A percentile compares a stretch with the other conserved stretches of the same genome.
phyloP scores from a whole-genome alignment of 2,329 filamentous ascomycete species.

The Cercospora zeina region DNA sequence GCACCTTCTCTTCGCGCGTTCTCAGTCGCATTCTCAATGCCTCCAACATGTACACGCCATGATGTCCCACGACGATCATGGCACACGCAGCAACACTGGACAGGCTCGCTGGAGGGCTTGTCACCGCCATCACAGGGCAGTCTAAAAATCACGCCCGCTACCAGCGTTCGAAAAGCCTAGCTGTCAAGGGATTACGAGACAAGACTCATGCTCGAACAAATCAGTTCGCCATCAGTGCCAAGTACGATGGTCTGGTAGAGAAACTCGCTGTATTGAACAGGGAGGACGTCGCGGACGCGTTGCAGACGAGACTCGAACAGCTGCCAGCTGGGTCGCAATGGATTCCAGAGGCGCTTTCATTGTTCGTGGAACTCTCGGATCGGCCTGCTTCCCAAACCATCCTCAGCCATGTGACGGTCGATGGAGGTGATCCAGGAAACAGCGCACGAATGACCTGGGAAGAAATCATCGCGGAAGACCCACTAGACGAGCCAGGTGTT shows the following conservation, averaged over 20 bases:
- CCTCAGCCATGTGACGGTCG: constrained; percentile 61
- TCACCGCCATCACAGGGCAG: constrained; percentile 62
- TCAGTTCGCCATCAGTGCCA: constrained; percentile 50
- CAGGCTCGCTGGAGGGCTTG: constrained; percentile 68
- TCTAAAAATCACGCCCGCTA: constrained; percentile 34
- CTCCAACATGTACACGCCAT: constrained; percentile 7
- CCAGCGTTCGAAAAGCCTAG: constrained; percentile 43
- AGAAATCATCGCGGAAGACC: constrained; percentile 74
- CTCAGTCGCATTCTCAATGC: background rate
- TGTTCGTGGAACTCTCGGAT: constrained; percentile 80
- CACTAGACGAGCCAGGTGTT: constrained; percentile 66
- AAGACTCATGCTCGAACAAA: constrained; percentile 50
- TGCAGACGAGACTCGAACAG: constrained; percentile 60
- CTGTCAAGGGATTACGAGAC: constrained; percentile 44
- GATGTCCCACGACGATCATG: constrained; percentile 53
- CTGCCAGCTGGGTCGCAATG: constrained; percentile 62
- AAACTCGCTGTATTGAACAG: constrained; percentile 79
- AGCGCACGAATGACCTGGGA: constrained; percentile 65
- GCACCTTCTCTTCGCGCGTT: constrained; percentile 8
- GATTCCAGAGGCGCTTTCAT: constrained; percentile 74
- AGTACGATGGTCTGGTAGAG: constrained; percentile 65
- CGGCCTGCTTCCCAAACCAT: constrained; percentile 70
- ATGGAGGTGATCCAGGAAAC: background rate
- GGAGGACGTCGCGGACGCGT: constrained; percentile 73
- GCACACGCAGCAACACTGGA: constrained; percentile 67